phyloP scores from a whole-genome alignment of 352 stramenopile species.

The Globisporangium solare region DNA sequence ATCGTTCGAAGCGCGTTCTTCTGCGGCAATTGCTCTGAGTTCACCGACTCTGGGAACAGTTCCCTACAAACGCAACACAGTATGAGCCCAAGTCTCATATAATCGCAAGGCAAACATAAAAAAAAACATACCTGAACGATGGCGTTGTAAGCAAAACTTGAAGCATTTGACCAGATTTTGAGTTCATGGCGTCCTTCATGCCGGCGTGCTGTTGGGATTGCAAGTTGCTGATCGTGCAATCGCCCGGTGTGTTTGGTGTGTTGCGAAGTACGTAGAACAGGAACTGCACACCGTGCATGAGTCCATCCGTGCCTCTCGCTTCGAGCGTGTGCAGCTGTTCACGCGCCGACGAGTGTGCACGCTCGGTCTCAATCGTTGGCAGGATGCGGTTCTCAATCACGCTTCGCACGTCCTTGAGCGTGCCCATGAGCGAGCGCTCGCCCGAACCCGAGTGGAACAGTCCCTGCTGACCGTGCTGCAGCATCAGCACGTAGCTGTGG shows the following conservation, averaged over 20 bases:
- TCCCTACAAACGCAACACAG: constrained; percentile 23
- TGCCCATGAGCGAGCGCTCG: constrained; percentile 72
- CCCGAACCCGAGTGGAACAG: constrained; percentile 74
- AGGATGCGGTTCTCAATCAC: constrained; percentile 75
- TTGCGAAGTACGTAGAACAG: constrained; percentile 85
- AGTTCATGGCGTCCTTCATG: constrained; percentile 85
- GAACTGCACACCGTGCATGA: constrained; percentile 86
- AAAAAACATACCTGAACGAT: constrained; percentile 72
- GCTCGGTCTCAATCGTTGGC: constrained; percentile 77
- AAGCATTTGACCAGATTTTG: constrained; percentile 82
- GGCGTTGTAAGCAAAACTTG: constrained; percentile 74
- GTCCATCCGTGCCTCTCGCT: constrained; percentile 65
- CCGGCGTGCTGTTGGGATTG: constrained; percentile 74
- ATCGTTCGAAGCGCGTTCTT: constrained; percentile 42
- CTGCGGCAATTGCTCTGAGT: constrained; percentile 23
- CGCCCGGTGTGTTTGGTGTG: constrained; percentile 73
- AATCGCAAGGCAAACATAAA: neutral
- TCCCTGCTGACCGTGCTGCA: constrained; percentile 79
- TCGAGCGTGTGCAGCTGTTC: constrained; percentile 80
- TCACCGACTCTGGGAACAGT: constrained; percentile 47
- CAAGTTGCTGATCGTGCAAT: constrained; percentile 83
- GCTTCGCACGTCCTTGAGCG: constrained; percentile 77
- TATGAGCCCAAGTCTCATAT: too few relatives aligned
- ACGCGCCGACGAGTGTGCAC: constrained; percentile 72
- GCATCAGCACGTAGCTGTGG: constrained; percentile 68